Percentiles rank a stretch among this genome's conserved stretches.
These are phyloP conservation scores for Bacterosira constricta DNA, from an alignment of 108 stramenopile species.

Conservation along the genomic window DNA sequence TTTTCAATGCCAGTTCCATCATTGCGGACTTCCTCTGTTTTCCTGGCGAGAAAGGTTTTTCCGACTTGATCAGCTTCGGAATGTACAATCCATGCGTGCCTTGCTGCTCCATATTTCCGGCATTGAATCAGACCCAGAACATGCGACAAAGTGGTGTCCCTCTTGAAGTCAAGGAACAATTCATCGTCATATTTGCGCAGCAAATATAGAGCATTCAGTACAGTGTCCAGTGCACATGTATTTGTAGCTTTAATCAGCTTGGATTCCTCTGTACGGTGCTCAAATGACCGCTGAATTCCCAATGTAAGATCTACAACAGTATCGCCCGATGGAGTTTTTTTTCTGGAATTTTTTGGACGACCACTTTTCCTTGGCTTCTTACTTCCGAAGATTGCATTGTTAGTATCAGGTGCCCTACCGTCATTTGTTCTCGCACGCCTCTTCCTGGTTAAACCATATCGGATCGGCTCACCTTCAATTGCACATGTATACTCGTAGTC, in stretches of 20 bases:
- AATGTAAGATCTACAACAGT: not conserved
- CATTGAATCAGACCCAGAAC: too few species aligned
- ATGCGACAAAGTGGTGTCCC: too few species aligned
- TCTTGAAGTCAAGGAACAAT: too few species aligned
- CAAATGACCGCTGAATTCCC: not conserved
- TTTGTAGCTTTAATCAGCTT: not conserved
- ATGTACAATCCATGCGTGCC: too few species aligned
- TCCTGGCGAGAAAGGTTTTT: too few species aligned
- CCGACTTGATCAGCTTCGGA: too few species aligned
- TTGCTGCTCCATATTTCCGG: too few species aligned
- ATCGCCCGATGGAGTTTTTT: not conserved
- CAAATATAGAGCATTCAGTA: not conserved
- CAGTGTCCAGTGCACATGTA: conserved; percentile 1
- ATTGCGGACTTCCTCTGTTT: too few species aligned
- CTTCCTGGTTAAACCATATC: not conserved
- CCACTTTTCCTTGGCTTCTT: not conserved
- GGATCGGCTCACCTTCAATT: not conserved
- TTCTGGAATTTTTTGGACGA: not conserved
- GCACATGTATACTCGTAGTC: not conserved
- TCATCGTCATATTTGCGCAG: not conserved
- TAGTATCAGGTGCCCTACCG: not conserved
- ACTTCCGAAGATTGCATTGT: not conserved
- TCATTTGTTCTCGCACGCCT: not conserved
- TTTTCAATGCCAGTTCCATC: too few species aligned
- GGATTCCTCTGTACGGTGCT: not conserved